Base-by-base conservation (phyloP, 345 rosid genomes). In the Moricandia moricandioides region DNA sequence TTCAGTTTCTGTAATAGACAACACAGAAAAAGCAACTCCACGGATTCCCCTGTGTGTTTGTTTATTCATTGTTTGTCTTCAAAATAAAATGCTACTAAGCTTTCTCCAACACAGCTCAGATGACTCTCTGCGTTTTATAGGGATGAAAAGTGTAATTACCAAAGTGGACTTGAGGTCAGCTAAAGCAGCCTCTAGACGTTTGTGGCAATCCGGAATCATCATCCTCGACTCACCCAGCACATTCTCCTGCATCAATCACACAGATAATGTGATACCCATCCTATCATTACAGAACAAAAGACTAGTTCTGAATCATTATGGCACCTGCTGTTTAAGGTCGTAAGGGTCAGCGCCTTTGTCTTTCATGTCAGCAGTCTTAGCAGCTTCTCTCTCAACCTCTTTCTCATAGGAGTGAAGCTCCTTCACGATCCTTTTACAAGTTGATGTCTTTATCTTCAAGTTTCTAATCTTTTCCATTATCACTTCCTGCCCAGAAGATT, bases 171-270 rank as follows among this genome's bases (percentile, higher is more conserved):
- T 91, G 13, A 91, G 86, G 69, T 89, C 93, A 72, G 83, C 85
- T 43, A 89, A 57, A 1, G 97, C 88, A 73, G 93, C 88, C 81
- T 89, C 96, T 8, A 91, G 85, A 71, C 97, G 91, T 83, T 88
- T 91, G 82, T 79, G 89, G 57, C 97, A 87, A 78, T 93, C 96
- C 3, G 97, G 98, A 77, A 91, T 81, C 98, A 94, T 94, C 97
- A 94, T 94, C 82, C 97, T 91, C 40, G 96, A 94, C 76, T 91
- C 97, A 74, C 93, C 97, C 76, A 94, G 83, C 78, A 94, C 98
- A 75, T 94, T 94, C 78, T 94, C 98, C 95, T 34, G 8, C 37
- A 34, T 7, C 24, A 21, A 21, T 0, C 24, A 34, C 37, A 34
- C 8, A 6, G 6, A 34, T 7, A 34, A 34, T 8, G 7, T 8